Percentiles rank a stretch among this genome's conserved stretches.
phyloP scores from a whole-genome alignment of 257 asterid genomes.

The Solanum chilense region DNA sequence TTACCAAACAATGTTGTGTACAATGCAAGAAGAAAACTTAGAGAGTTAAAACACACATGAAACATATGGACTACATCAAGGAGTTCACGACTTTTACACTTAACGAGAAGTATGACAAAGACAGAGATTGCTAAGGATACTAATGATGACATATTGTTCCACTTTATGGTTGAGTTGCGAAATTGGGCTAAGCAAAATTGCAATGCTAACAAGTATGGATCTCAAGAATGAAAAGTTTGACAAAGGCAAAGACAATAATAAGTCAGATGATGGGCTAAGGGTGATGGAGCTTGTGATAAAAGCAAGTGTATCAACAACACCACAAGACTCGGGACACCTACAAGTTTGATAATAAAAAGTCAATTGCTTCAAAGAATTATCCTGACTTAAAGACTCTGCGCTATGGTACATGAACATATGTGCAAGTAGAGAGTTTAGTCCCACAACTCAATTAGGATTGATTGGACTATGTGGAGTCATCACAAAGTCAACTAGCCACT shows the following conservation, averaged over 20 bases:
- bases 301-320: not conserved
- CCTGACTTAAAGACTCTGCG: too few relatives aligned
- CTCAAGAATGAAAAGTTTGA: not conserved
- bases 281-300: not conserved
- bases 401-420: too few relatives aligned
- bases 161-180: not conserved
- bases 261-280: not conserved
- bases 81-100: not conserved
- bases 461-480: too few relatives aligned
- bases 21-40: not conserved
- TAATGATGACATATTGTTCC: not conserved
- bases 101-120: too few relatives aligned
- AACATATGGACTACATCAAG: not conserved
- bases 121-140: too few relatives aligned
- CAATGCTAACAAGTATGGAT: not conserved
- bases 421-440: too few relatives aligned
- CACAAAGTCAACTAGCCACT: too few relatives aligned
- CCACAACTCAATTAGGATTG: too few relatives aligned
- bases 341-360: too few relatives aligned
- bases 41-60: not conserved
- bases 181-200: not conserved
- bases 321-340: not conserved
- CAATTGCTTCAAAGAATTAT: too few relatives aligned
- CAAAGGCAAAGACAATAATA: not conserved
- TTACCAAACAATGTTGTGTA: not conserved